Percentiles rank a stretch among this genome's conserved stretches.
Conservation (phyloP, 1,284 basidiomycete genomes). For the Xerocomus amazonicus region DNA sequence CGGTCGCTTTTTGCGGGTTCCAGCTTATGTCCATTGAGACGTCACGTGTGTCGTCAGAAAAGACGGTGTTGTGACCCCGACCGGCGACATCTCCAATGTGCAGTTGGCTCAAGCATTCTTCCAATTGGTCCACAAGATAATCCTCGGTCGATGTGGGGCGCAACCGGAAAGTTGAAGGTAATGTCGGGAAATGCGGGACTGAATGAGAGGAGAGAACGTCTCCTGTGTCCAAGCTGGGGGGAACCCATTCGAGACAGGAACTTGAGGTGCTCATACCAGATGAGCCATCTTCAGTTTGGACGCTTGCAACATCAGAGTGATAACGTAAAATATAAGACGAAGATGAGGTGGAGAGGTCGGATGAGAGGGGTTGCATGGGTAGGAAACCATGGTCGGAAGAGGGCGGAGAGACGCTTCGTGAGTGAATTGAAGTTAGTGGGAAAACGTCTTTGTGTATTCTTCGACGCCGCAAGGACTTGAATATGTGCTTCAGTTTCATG, state of each 20-base stretch:
- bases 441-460: slow-evolving; percentile 8
- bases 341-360: background rate
- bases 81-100: slow-evolving; percentile 14
- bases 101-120: slow-evolving; percentile 19
- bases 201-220: background rate
- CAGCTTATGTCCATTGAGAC: slow-evolving; percentile 10
- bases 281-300: slow-evolving; percentile 8
- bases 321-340: background rate
- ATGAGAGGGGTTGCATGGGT: slow-evolving; percentile 2
- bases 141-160: slow-evolving; percentile 21
- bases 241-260: background rate
- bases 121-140: slow-evolving; percentile 23
- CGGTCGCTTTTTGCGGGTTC: background rate
- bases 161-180: slow-evolving; percentile 23
- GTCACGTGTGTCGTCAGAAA: background rate
- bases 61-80: background rate
- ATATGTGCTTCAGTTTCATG: slow-evolving; percentile 22
- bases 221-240: background rate
- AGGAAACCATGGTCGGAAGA: slow-evolving; percentile 5
- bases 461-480: slow-evolving; percentile 25
- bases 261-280: slow-evolving; percentile 15
- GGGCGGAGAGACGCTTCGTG: slow-evolving; percentile 1
- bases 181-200: slow-evolving; percentile 13
- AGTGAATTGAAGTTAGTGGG: slow-evolving; percentile 4
- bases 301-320: slow-evolving; percentile 7